Conservation (phyloP, 1,139 yeast species). For the Diutina mesorugosa region DNA sequence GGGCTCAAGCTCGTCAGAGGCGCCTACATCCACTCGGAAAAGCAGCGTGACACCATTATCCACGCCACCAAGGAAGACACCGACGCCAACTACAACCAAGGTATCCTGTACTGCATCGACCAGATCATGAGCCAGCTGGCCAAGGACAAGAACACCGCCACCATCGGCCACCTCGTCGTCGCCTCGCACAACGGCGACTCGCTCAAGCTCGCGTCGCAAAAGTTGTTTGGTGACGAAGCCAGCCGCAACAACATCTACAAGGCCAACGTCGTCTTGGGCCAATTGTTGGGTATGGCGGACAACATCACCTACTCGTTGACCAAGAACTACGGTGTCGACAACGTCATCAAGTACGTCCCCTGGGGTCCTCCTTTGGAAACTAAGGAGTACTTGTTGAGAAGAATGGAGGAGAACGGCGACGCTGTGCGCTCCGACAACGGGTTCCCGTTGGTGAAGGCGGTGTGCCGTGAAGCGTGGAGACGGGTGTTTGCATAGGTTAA, state of each 20-base stretch:
- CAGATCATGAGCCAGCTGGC: slow-evolving; percentile 32
- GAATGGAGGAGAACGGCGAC: slow-evolving; percentile 94
- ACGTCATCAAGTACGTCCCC: slow-evolving; percentile 87
- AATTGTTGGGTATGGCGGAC: slow-evolving; percentile 94
- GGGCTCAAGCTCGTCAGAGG: slow-evolving; percentile 96
- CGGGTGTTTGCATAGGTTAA: not conserved
- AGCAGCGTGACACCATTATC: slow-evolving; percentile 51
- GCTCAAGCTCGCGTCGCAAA: slow-evolving; percentile 56
- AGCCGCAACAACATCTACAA: slow-evolving; percentile 22
- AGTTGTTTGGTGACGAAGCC: slow-evolving; percentile 14
- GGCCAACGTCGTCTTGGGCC: slow-evolving; percentile 73
- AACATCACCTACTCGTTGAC: slow-evolving; percentile 70
- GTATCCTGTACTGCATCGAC: slow-evolving; percentile 52
- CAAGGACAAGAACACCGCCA: slow-evolving; percentile 28
- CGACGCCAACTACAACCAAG: slow-evolving; percentile 65
- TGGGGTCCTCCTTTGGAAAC: slow-evolving; percentile 98
- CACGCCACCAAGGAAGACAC: slow-evolving; percentile 66
- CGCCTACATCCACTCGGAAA: slow-evolving; percentile 88
- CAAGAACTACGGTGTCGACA: slow-evolving; percentile 47
- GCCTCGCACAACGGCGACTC: slow-evolving; percentile 86
- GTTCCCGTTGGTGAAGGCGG: slow-evolving; percentile 55
- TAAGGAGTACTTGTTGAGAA: slow-evolving; percentile 77
- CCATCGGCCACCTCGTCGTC: slow-evolving; percentile 76
- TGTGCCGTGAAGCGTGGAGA: slow-evolving; percentile 10
- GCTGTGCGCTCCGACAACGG: slow-evolving; percentile 88